These are phyloP conservation scores for Uronychia setigera DNA, from an alignment of 73 alveolate species.

Conservation along the genomic window DNA sequence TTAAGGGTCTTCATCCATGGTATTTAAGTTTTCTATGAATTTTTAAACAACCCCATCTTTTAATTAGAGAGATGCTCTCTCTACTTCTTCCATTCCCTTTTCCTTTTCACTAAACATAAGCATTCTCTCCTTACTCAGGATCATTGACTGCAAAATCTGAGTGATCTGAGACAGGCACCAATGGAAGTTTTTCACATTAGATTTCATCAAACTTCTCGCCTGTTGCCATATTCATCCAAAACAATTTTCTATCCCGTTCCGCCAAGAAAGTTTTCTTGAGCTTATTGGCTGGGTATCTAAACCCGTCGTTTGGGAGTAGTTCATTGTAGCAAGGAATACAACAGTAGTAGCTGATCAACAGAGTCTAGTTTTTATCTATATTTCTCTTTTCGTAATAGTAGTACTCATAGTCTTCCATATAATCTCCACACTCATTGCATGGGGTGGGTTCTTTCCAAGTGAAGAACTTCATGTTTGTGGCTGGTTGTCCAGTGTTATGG, in stretches of 20 bases:
- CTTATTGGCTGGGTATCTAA: conserved; percentile 47
- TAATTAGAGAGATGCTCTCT: conserved; percentile 46
- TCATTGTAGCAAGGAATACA: conserved; percentile 46
- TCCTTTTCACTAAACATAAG: not conserved
- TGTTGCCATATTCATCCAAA: conserved; percentile 14
- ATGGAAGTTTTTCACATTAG: conserved; percentile 17
- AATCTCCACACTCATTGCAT: conserved; percentile 58
- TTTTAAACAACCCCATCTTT: conserved; percentile 36
- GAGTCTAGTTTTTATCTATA: conserved; percentile 27
- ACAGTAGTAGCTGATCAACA: conserved; percentile 47
- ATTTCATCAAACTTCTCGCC: conserved; percentile 29
- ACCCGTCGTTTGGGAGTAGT: conserved; percentile 27
- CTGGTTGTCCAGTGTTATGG: conserved; percentile 34
- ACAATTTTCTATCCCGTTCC: conserved; percentile 17
- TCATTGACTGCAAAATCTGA: not conserved
- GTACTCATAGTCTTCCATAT: conserved; percentile 43
- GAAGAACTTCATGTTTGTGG: conserved; percentile 16
- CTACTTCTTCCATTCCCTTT: conserved; percentile 49
- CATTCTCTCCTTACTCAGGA: not conserved
- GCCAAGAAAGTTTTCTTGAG: conserved; percentile 24
- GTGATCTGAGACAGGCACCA: conserved; percentile 40
- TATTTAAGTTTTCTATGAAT: conserved; percentile 43
- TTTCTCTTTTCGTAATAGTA: conserved; percentile 57
- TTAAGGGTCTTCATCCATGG: conserved; percentile 49
- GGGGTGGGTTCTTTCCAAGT: conserved; percentile 60